phyloP scores from a whole-genome alignment of 768 basidiomycete genomes.

The Termitomyces sp. region DNA sequence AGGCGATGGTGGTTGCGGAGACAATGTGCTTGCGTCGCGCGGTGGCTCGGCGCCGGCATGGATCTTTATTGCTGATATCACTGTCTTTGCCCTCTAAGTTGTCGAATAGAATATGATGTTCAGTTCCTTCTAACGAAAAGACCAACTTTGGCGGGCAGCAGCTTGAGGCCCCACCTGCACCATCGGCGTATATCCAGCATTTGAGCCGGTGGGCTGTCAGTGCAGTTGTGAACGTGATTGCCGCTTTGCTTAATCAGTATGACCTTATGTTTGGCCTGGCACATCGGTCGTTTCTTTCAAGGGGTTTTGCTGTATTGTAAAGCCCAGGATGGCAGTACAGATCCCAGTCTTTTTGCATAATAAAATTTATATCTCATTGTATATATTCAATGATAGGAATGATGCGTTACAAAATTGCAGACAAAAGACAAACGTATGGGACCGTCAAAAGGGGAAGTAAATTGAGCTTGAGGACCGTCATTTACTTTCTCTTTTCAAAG shows the following conservation, averaged over 20 bases:
- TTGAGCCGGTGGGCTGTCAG: conserved; percentile 35
- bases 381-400: no score
- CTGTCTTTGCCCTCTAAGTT: conserved; percentile 13
- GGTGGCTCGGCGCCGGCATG: conserved; percentile 42
- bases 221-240: conserved; percentile 24
- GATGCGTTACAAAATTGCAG: no score
- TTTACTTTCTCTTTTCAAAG: neutral
- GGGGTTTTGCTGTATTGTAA: no score
- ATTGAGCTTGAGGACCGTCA: no score
- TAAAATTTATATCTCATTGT: no score
- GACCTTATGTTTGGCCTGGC: no score
- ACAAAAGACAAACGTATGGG: no score
- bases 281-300: no score
- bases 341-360: no score
- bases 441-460: no score
- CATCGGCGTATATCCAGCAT: conserved; percentile 35
- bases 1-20: conserved; percentile 25
- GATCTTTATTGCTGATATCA: conserved; percentile 42
- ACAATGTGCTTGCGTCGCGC: conserved; percentile 18
- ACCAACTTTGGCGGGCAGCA: conserved; percentile 39
- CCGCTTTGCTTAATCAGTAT: conserved; percentile 9
- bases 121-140: conserved; percentile 24
- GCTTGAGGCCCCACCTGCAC: conserved; percentile 26
- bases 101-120: no score
- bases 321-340: no score